Percentiles rank a stretch among this genome's conserved stretches.
Conservation (phyloP, 2,329 filamentous ascomycete species). For the Aaosphaeria pasadenensis region DNA sequence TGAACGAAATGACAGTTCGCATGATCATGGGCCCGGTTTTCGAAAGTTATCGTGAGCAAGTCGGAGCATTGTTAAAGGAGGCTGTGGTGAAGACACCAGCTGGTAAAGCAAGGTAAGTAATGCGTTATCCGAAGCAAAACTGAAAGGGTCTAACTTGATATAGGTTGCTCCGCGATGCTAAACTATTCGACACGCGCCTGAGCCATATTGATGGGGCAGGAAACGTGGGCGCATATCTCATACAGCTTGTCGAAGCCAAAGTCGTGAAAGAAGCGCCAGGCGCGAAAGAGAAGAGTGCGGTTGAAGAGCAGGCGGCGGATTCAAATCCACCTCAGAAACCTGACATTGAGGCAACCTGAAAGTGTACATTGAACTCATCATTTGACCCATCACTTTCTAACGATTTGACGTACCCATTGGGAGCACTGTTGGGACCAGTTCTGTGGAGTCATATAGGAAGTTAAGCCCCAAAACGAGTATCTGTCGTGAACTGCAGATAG, state of each 20-base stretch:
- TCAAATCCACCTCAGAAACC: too few species aligned
- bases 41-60: conserved; percentile 74
- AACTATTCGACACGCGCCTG: conserved; percentile 68
- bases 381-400: too few species aligned
- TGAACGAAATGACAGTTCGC: conserved; percentile 71
- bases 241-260: conserved; percentile 64
- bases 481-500: too few species aligned
- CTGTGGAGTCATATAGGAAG: too few species aligned
- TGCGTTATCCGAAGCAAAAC: neutral
- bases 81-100: conserved; percentile 62
- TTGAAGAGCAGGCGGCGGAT: too few species aligned
- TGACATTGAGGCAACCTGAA: too few species aligned
- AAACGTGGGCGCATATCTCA: conserved; percentile 67
- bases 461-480: too few species aligned
- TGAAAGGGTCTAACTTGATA: conserved; percentile 4
- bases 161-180: conserved; percentile 74
- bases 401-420: too few species aligned
- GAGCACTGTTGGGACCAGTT: too few species aligned
- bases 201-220: conserved; percentile 76
- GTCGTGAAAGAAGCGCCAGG: too few species aligned
- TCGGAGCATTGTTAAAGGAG: conserved; percentile 67
- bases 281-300: too few species aligned
- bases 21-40: conserved; percentile 89
- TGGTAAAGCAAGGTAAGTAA: conserved; percentile 68
- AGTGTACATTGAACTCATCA: too few species aligned